Base-by-base conservation (phyloP, 495 filamentous ascomycete genomes). In the Lepraria neglecta region DNA sequence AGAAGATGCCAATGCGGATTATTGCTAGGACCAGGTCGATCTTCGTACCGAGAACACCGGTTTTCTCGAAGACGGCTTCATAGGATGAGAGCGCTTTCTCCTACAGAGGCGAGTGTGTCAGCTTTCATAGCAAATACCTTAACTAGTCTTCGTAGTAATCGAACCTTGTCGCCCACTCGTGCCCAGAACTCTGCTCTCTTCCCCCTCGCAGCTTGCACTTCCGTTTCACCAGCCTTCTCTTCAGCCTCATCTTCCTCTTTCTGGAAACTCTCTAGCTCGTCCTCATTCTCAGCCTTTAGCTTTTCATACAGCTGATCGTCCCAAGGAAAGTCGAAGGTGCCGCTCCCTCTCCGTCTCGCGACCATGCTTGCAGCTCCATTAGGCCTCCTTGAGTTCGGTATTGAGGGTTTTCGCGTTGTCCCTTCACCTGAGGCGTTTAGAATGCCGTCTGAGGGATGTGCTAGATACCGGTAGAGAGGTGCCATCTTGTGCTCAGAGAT, bases 171-270 rank as follows among this genome's bases (percentile, higher is more conserved):
- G 61, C 90, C 92, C 60, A 97, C 87, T 61, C 89, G 80, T 33
- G 95, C 91, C 80, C 87, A 97, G 76, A 94, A 94, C 70, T 98
- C 94, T 38, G 95, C 94, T 67, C 91, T 81, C 79, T 97, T 98
- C 52, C 92, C 91, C 72, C 85, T 83, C 56, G 94, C 94, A 63
- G 90, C 89, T 74, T 90, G 84, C 55, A 98, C 86, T 76, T 98
- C 94, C 9, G 89, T 96, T 67, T 98, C 94, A 46, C 94, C 94
- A 60, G 92, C 94, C 70, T 91, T 91, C 77, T 98, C 94, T 43
- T 87, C 85, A 31, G 91, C 91, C 68, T 96, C 90, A 52, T 95
- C 91, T 71, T 97, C 88, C 73, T 97, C 94, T 75, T 96, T 96
- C 73, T 96, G 87, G 71, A 90, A 88, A n/a, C 79, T 80, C 64